These are phyloP conservation scores for Xylaria sp. DNA, from an alignment of 495 filamentous ascomycete genomes.

Conservation along the genomic window DNA sequence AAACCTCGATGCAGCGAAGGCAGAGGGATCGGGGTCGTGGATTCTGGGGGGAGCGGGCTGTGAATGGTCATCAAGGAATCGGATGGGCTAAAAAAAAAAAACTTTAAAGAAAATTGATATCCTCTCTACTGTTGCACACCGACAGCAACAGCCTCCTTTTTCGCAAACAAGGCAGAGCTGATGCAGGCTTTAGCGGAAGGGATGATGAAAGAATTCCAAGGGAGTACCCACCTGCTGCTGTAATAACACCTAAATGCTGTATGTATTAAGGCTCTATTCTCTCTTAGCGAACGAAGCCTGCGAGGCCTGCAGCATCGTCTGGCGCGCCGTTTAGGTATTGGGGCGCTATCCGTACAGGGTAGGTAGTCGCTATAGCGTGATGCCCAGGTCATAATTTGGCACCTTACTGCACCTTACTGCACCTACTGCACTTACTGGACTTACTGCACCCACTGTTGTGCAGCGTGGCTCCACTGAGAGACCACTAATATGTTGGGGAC, in stretches of 20 bases:
- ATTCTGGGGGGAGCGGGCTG: not conserved
- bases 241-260: slow-evolving; percentile 25
- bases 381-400: not conserved
- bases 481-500: slow-evolving; percentile 7
- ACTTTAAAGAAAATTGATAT: slow-evolving; percentile 20
- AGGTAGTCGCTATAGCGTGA: slow-evolving; percentile 5
- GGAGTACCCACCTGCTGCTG: slow-evolving; percentile 29
- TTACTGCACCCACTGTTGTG: slow-evolving; percentile 8
- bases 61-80: slow-evolving; percentile 22
- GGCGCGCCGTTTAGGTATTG: not conserved
- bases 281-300: slow-evolving; percentile 18
- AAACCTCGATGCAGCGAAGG: slow-evolving; percentile 23
- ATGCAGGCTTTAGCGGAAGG: slow-evolving; percentile 24
- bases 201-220: slow-evolving; percentile 33
- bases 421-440: too few species aligned
- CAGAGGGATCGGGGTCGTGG: slow-evolving; percentile 18
- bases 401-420: too few species aligned
- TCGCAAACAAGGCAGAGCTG: slow-evolving; percentile 25
- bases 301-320: not conserved
- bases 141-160: slow-evolving; percentile 27
- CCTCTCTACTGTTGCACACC: slow-evolving; percentile 20
- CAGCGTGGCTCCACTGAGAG: slow-evolving; percentile 20
- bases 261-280: slow-evolving; percentile 5
- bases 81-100: not conserved
- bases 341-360: slow-evolving; percentile 3